Evolutionary conservation across 2,329 filamentous ascomycete genomes (phyloP), one percentile per base, ranked within the genome.

Genomic region (Aaosphaeria pasadenensis): DNA sequence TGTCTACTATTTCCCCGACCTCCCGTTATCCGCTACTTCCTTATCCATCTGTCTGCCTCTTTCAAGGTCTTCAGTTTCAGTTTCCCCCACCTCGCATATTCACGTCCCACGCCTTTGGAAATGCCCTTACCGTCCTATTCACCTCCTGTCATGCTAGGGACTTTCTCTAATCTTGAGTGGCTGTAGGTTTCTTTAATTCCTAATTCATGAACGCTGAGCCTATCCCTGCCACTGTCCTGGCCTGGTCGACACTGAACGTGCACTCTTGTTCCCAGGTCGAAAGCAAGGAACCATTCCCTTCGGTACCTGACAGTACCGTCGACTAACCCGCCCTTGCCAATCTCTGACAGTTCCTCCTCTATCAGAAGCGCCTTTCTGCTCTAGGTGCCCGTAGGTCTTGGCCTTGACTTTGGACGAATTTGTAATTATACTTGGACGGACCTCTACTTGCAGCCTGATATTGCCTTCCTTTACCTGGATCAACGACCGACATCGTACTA

Each of bases 221-320:
- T 52, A 51, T 52, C 48, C 43, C 48, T 35, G 44, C 50, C 46
- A 46, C 39, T 41, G 41, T 50, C 47, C 48, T 55, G 51, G 51
- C 53, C 50, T 51, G 45, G 40, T 56, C 49, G 48, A 46, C 45
- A 40, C 53, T 52, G 53, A 60, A 51, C 46, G 54, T 51, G 49
- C 51, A 48, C 48, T 49, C 44, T 54, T 40, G 47, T 44, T 30
- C 44, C 38, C 40, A 48, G 50, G n/a, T 45, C 44, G 46, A 42
- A 57, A 52, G 55, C 59, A 67, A 65, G 62, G 60, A 60, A 62
- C 49, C 53, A 53, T 46, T 50, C 53, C 51, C 47, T 49, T 56
- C 57, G 53, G 56, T 55, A 49, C 47, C 53, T 51, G 45, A 47
- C 38, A 45, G 53, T 55, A 52, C 53, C 52, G 49, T 45, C 36